A percentile compares a stretch with the other conserved stretches of the same genome.
Conservation (phyloP, 148 eudicot species). For the Silene uniflora region DNA sequence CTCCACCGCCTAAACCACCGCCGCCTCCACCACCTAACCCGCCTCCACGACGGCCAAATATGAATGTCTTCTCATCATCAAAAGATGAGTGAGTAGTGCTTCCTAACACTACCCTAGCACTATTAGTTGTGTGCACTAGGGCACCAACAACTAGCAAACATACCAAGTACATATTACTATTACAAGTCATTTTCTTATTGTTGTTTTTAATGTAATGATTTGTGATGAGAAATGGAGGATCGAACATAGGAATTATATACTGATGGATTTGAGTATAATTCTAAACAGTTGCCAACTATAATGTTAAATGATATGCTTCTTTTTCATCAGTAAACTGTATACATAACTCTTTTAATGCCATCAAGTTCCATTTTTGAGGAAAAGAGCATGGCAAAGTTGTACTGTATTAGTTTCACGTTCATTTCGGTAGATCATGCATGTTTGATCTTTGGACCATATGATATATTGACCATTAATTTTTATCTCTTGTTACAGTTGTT, state of each 20-base stretch:
- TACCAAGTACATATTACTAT: conserved; percentile 18
- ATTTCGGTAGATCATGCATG: conserved; percentile 9
- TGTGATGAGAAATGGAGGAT: conserved; percentile 23
- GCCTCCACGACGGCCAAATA: conserved; percentile 8
- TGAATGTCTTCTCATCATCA: conserved; percentile 20
- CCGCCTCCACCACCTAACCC: conserved; percentile 20
- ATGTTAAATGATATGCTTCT: conserved; percentile 11
- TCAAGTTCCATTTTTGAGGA: conserved; percentile 1
- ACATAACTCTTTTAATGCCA: conserved; percentile 13
- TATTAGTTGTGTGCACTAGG: conserved; percentile 19
- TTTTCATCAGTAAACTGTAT: conserved; percentile 23
- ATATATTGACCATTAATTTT: too few relatives aligned
- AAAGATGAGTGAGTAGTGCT: conserved; percentile 3
- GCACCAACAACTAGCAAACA: conserved; percentile 28
- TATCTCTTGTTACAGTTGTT: too few relatives aligned
- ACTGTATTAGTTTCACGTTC: not conserved
- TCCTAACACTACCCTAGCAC: conserved; percentile 26
- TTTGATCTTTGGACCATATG: not conserved
- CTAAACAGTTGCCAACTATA: conserved; percentile 12
- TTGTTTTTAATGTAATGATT: conserved; percentile 6
- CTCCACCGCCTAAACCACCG: not conserved
- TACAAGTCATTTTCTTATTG: conserved; percentile 8
- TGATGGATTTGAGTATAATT: not conserved
- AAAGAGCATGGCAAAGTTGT: conserved; percentile 12
- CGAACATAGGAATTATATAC: conserved; percentile 22